These are phyloP conservation scores for Peronospora tabacina DNA, from an alignment of 352 stramenopile species.

Conservation along the genomic window DNA sequence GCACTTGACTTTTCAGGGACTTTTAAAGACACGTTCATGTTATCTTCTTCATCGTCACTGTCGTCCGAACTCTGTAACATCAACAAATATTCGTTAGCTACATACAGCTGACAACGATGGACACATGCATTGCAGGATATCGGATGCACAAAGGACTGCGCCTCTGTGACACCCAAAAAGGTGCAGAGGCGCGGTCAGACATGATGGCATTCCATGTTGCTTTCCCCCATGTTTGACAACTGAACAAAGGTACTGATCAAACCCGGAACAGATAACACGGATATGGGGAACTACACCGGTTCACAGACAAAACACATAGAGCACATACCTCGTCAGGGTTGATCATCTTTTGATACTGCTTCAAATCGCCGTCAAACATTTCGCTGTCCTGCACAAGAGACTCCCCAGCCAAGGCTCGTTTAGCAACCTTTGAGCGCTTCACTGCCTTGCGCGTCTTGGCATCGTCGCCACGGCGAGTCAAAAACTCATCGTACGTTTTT, in stretches of 20 bases:
- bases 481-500: slow-evolving; percentile 76
- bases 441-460: slow-evolving; percentile 78
- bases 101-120: neutral
- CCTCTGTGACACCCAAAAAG: slow-evolving; percentile 26
- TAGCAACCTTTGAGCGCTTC: slow-evolving; percentile 80
- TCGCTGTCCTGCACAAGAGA: slow-evolving; percentile 68
- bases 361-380: slow-evolving; percentile 77
- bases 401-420: slow-evolving; percentile 73
- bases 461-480: slow-evolving; percentile 68
- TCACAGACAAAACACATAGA: slow-evolving; percentile 19
- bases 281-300: slow-evolving; percentile 45
- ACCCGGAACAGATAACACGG: slow-evolving; percentile 90
- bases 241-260: slow-evolving; percentile 78
- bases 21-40: slow-evolving; percentile 65
- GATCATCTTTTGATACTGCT: slow-evolving; percentile 83
- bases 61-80: slow-evolving; percentile 75
- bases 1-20: slow-evolving; percentile 72
- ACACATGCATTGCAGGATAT: slow-evolving; percentile 32
- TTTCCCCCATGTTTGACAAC: slow-evolving; percentile 90
- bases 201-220: slow-evolving; percentile 61
- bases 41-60: slow-evolving; percentile 49
- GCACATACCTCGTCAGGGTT: slow-evolving; percentile 76
- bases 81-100: slow-evolving; percentile 4
- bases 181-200: slow-evolving; percentile 56
- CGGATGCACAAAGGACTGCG: slow-evolving; percentile 73